Percentiles rank a stretch among this genome's conserved stretches.
Evolutionary conservation across 441 rosid species (phyloP).

Genomic region (Metrosideros polymorpha): DNA sequence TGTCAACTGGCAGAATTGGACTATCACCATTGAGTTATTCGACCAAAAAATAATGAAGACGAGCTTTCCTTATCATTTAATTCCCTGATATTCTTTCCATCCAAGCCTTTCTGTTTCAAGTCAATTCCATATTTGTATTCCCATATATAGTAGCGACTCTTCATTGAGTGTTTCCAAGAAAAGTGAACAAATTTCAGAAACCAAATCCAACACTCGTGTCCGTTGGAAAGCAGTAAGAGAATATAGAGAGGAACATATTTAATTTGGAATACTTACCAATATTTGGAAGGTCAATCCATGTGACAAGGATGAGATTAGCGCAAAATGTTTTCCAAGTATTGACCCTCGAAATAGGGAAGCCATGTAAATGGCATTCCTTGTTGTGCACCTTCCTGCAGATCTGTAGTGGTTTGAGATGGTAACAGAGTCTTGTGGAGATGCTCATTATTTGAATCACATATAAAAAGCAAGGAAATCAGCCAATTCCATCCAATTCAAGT

Average conservation of each 20-base stretch:
- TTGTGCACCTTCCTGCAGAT: background rate
- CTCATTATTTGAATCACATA: background rate
- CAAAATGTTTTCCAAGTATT: background rate
- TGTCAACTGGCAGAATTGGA: background rate
- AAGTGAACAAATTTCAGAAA: background rate
- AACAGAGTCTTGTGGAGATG: background rate
- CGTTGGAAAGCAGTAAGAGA: background rate
- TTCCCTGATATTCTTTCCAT: background rate
- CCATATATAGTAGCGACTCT: background rate
- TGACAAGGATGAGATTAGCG: background rate
- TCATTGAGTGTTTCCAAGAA: background rate
- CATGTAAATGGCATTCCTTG: background rate
- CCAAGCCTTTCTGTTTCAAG: background rate
- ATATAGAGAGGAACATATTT: no score
- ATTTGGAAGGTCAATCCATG: background rate
- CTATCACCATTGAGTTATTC: background rate
- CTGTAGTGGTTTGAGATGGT: background rate
- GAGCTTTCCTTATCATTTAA: background rate
- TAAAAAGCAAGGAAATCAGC: background rate
- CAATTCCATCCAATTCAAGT: background rate
- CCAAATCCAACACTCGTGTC: background rate
- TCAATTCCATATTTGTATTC: background rate
- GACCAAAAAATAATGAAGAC: background rate
- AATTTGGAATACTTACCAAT: background rate
- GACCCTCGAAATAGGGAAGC: background rate